Percentiles rank a stretch among this genome's conserved stretches.
phyloP scores from a whole-genome alignment of 768 basidiomycete species.

The Mycena albidolilacea region DNA sequence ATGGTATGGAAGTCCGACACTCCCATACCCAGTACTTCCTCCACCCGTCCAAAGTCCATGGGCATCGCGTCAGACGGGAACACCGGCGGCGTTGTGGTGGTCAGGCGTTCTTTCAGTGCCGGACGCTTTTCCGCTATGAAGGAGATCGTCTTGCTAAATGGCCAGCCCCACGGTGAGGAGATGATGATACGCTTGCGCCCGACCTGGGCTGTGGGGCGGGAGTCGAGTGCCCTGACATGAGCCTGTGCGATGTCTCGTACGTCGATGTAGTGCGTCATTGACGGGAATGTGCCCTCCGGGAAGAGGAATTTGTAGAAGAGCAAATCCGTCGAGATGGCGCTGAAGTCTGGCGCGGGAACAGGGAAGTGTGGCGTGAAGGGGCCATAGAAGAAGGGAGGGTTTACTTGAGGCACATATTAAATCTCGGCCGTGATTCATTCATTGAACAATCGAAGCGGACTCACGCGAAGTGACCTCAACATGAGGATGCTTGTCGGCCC shows the following conservation, averaged over 20 bases:
- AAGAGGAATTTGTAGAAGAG: neutral
- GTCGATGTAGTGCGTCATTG: neutral
- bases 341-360: neutral
- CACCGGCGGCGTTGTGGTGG: neutral
- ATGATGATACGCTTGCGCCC: neutral
- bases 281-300: neutral
- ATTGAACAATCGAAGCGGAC: no score
- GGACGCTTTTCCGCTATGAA: neutral
- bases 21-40: neutral
- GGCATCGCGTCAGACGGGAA: neutral
- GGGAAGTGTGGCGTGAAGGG: neutral
- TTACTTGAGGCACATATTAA: slow-evolving; percentile 35
- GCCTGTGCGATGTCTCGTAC: neutral
- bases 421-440: no score
- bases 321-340: neutral
- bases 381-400: neutral
- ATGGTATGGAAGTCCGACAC: neutral
- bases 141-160: neutral
- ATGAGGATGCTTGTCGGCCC: no score
- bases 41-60: neutral
- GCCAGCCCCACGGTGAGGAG: neutral
- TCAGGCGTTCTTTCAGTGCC: neutral
- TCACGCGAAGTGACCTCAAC: no score
- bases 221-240: neutral
- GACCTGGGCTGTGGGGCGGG: neutral